Evolutionary conservation across 2,329 filamentous ascomycete genomes (phyloP), one percentile per base, ranked within the genome.

Genomic region (Fusarium humuli): DNA sequence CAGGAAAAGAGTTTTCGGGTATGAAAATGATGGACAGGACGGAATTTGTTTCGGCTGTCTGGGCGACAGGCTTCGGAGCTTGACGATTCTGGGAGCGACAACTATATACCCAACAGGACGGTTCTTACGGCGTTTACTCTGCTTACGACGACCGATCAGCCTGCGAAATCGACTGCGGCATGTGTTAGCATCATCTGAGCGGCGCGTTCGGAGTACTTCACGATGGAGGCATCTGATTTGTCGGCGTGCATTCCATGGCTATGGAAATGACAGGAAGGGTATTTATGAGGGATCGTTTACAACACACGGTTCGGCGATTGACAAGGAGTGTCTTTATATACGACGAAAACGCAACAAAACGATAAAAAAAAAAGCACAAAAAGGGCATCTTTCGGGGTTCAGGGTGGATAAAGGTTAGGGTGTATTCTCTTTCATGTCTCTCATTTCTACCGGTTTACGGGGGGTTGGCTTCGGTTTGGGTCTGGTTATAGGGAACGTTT

Each of bases 101-200:
- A 71, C 65, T 54, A 65, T 71, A 75, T 75, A 75, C 70, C 69
- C 69, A 65, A 71, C 60, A 64, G 70, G 70, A 60, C 63, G 71
- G 69, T 73, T 63, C 70, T 67, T 64, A 59, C 52, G 69, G 71
- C 64, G 69, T 75, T 74, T 49, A 67, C 57, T 59, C 62, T 67
- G 56, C 56, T 70, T 73, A 67, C 54, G 34, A 67, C 50, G 42
- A 48, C 55, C 48, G 53, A 63, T 61, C 67, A 65, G 62, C 53
- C 50, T 73, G 57, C 62, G 68, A 70, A 55, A 66, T 63, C 69
- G 54, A 67, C 65, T 61, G 54, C 69, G 65, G 67, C 69, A 71
- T 70, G 52, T 73, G 48, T 67, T 65, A 68, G 62, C 71, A 73
- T 67, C 61, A 62, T 53, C 41, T 65, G 58, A 63, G 58, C 49